phyloP scores from a whole-genome alignment of 345 rosid species.

The Iberis pinnata region DNA sequence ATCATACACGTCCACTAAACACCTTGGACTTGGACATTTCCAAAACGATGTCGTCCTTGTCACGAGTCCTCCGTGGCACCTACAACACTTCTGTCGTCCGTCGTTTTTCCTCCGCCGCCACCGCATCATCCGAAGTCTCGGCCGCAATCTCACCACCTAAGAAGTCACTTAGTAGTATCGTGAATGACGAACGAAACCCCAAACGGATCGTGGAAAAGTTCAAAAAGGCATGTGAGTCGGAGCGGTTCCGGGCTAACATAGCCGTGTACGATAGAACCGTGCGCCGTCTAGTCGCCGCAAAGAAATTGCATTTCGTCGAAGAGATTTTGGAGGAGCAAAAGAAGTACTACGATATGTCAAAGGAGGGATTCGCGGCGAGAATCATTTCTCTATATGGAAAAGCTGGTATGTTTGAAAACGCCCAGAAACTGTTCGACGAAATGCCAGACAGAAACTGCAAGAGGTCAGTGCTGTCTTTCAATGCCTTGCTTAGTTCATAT shows the following conservation, averaged over 20 bases:
- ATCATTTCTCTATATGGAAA: slow-evolving; percentile 45
- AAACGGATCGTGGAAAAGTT: slow-evolving; percentile 53
- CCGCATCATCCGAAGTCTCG: too few relatives aligned
- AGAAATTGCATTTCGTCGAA: slow-evolving; percentile 35
- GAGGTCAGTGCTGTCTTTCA: slow-evolving; percentile 53
- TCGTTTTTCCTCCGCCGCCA: slow-evolving; percentile 28
- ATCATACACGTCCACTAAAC: background rate
- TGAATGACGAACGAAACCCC: slow-evolving; percentile 49
- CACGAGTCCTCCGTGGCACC: slow-evolving; percentile 35
- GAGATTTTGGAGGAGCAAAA: slow-evolving; percentile 67
- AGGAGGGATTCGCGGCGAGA: slow-evolving; percentile 50
- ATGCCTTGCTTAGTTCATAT: slow-evolving; percentile 54
- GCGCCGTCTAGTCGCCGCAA: slow-evolving; percentile 55
- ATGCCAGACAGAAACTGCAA: slow-evolving; percentile 48
- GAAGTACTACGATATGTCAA: slow-evolving; percentile 46
- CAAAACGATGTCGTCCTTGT: slow-evolving; percentile 33
- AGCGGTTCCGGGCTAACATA: slow-evolving; percentile 45
- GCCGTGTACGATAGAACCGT: slow-evolving; percentile 44
- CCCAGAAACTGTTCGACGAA: slow-evolving; percentile 74
- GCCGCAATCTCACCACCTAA: slow-evolving; percentile 16
- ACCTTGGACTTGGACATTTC: too few relatives aligned
- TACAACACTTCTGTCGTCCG: slow-evolving; percentile 28
- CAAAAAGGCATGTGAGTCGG: slow-evolving; percentile 45
- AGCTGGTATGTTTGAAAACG: slow-evolving; percentile 53
- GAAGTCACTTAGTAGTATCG: slow-evolving; percentile 15